phyloP scores from a whole-genome alignment of 202 grass and related monocot species.

The Elaeis oleifera region DNA sequence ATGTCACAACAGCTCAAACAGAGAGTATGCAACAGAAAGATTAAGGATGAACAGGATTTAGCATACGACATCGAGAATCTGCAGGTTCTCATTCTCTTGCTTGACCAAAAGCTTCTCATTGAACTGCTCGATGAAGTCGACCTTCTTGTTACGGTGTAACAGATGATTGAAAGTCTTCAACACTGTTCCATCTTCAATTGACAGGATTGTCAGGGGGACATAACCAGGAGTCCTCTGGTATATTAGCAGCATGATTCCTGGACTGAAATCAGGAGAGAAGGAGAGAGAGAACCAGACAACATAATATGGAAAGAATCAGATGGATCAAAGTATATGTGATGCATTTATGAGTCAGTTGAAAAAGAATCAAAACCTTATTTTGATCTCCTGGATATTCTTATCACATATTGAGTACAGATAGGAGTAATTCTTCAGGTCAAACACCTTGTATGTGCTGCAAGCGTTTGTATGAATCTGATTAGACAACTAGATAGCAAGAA shows the following conservation, averaged over 20 bases:
- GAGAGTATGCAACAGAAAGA: background rate
- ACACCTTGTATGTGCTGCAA: conserved; percentile 72
- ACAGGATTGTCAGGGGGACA: conserved; percentile 50
- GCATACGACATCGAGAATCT: conserved; percentile 51
- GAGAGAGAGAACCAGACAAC: background rate
- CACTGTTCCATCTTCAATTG: conserved; percentile 57
- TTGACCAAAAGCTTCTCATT: conserved; percentile 65
- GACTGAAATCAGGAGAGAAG: conserved; percentile 22
- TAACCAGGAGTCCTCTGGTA: conserved; percentile 38
- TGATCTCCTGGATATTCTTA: conserved; percentile 68
- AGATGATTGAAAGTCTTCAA: conserved; percentile 56
- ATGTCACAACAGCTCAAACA: conserved; percentile 18
- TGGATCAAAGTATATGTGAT: background rate
- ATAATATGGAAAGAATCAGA: conserved; percentile 1
- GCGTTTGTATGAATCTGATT: conserved; percentile 12
- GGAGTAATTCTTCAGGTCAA: conserved; percentile 80
- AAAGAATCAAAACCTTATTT: conserved; percentile 56
- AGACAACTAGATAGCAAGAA: background rate
- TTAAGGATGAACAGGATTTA: background rate
- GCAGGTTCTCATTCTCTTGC: conserved; percentile 65
- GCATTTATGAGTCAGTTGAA: background rate
- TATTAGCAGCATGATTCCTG: conserved; percentile 71
- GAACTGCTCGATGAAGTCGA: conserved; percentile 69
- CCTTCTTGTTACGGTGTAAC: conserved; percentile 55
- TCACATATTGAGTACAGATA: conserved; percentile 66